Evolutionary conservation across 306 rosid species (phyloP).

Genomic region (Rosa persica): DNA sequence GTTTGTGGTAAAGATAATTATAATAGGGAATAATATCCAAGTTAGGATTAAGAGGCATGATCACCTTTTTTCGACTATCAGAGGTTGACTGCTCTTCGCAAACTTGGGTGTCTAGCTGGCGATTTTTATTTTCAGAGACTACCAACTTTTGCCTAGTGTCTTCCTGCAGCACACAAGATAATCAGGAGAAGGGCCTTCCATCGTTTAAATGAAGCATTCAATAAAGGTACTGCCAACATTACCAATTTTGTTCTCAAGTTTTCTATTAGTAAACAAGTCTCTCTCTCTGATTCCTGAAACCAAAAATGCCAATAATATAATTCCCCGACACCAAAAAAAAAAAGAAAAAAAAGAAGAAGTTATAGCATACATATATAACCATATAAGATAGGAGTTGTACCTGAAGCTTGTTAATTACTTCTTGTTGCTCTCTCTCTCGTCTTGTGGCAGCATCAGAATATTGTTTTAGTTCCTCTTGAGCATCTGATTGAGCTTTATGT

Average conservation of each 20-base stretch:
- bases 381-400: slow-evolving; percentile 27
- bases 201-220: slow-evolving; percentile 20
- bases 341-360: not conserved
- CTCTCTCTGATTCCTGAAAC: slow-evolving; percentile 80
- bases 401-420: slow-evolving; percentile 76
- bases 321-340: slow-evolving; percentile 9
- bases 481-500: slow-evolving; percentile 77
- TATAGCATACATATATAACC: not conserved
- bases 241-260: slow-evolving; percentile 90
- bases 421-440: slow-evolving; percentile 79
- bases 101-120: slow-evolving; percentile 80
- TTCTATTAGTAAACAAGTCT: slow-evolving; percentile 63
- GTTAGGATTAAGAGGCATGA: not conserved
- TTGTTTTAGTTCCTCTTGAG: slow-evolving; percentile 74
- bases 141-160: slow-evolving; percentile 82
- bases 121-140: slow-evolving; percentile 71
- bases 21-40: slow-evolving; percentile 1
- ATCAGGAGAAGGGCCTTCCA: slow-evolving; percentile 18
- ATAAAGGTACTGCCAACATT: slow-evolving; percentile 27
- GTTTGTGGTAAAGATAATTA: slow-evolving; percentile 26
- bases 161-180: slow-evolving; percentile 59
- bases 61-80: slow-evolving; percentile 66
- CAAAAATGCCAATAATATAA: slow-evolving; percentile 25
- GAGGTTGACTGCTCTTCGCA: slow-evolving; percentile 60
- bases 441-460: slow-evolving; percentile 55